Percentiles rank a stretch among this genome's conserved stretches.
Conservation (phyloP, 805 yeast genomes). For the Starmerella kuoi region DNA sequence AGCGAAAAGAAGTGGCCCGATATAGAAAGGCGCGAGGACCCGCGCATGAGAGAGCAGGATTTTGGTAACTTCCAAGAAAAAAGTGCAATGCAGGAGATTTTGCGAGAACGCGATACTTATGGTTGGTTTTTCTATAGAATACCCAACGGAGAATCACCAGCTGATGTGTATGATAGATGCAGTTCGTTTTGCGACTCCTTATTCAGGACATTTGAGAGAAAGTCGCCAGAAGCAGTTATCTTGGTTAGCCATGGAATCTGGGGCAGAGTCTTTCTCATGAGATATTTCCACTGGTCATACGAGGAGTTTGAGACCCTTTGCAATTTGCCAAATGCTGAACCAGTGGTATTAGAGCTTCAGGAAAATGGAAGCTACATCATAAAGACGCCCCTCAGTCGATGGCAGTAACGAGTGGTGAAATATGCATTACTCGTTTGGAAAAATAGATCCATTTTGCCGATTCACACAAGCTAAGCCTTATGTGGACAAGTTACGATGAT, state of each 20-base stretch:
- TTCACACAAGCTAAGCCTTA: too few relatives aligned
- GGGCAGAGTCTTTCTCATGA: constrained; percentile 85
- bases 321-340: constrained; percentile 76
- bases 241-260: constrained; percentile 89
- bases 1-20: constrained; percentile 33
- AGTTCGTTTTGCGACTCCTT: constrained; percentile 82
- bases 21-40: constrained; percentile 50
- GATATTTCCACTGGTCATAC: constrained; percentile 89
- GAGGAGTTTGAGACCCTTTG: constrained; percentile 75
- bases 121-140: constrained; percentile 84
- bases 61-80: constrained; percentile 80
- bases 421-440: too few relatives aligned
- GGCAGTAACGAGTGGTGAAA: too few relatives aligned
- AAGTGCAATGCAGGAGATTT: constrained; percentile 59
- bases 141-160: constrained; percentile 91
- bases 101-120: constrained; percentile 76
- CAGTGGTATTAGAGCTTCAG: constrained; percentile 61
- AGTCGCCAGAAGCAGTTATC: constrained; percentile 64
- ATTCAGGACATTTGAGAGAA: constrained; percentile 60
- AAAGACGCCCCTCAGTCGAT: constrained; percentile 51
- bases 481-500: too few relatives aligned
- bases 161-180: constrained; percentile 85
- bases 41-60: constrained; percentile 87
- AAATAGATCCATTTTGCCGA: neutral
- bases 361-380: constrained; percentile 40